These are phyloP conservation scores for Cynanchum wilfordii DNA, from an alignment of 257 asterid genomes.

Conservation along the genomic window DNA sequence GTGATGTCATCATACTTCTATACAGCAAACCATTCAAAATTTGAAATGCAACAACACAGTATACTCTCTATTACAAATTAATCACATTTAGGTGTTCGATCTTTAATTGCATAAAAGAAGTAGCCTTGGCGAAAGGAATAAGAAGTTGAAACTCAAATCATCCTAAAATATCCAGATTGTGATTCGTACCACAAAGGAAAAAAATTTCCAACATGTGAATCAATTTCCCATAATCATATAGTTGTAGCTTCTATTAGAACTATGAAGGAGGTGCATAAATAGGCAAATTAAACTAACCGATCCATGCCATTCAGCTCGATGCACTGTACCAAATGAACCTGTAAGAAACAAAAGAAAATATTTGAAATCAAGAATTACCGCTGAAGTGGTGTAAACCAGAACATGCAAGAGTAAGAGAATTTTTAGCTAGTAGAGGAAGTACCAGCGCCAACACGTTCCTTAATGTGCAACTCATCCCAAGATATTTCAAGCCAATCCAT, in stretches of 20 bases:
- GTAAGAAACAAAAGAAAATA: conserved; percentile 12
- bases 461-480: conserved; percentile 87
- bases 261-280: conserved; percentile 10
- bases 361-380: conserved; percentile 15
- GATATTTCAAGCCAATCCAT: conserved; percentile 98
- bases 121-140: neutral
- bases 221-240: neutral
- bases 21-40: neutral
- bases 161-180: neutral
- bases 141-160: neutral
- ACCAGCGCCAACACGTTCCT: conserved; percentile 98
- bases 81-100: neutral
- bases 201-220: neutral
- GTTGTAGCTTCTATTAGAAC: neutral
- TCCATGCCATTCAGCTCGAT: conserved; percentile 99
- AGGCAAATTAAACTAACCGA: conserved; percentile 52
- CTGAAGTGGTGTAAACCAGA: conserved; percentile 2
- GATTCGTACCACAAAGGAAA: neutral
- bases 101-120: neutral
- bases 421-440: conserved; percentile 14
- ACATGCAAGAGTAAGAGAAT: neutral
- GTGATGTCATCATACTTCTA: neutral
- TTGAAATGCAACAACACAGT: neutral
- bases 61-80: neutral
- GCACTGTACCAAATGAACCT: conserved; percentile 99